Evolutionary conservation across 495 filamentous ascomycete genomes (phyloP).

Genomic region (Penicillium angulare): DNA sequence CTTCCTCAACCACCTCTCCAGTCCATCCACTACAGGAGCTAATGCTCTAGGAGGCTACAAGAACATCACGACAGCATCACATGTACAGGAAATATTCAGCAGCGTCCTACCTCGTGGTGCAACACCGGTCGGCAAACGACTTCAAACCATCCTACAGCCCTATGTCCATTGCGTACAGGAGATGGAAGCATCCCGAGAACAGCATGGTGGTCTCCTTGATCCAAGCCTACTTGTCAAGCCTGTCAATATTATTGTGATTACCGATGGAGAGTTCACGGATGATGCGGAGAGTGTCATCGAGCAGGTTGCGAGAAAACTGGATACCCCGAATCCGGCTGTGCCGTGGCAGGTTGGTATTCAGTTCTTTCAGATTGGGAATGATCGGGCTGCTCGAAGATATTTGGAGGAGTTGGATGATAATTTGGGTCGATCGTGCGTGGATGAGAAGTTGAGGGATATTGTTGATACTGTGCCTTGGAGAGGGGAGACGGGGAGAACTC

Average conservation of each 20-base stretch:
- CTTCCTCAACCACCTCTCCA: slow-evolving; percentile 72
- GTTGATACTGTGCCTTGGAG: slow-evolving; percentile 87
- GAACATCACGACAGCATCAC: slow-evolving; percentile 51
- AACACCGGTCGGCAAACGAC: slow-evolving; percentile 74
- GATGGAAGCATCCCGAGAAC: slow-evolving; percentile 42
- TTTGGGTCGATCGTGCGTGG: slow-evolving; percentile 49
- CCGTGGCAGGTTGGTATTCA: slow-evolving; percentile 91
- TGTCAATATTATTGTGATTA: slow-evolving; percentile 91
- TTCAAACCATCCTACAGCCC: slow-evolving; percentile 70
- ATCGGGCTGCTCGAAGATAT: slow-evolving; percentile 59
- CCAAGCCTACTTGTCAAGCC: slow-evolving; percentile 57
- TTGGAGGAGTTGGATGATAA: slow-evolving; percentile 78
- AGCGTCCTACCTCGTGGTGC: slow-evolving; percentile 59
- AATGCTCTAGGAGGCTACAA: slow-evolving; percentile 46
- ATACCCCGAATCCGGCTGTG: slow-evolving; percentile 62
- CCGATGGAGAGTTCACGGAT: slow-evolving; percentile 84
- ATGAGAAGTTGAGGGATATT: slow-evolving; percentile 72
- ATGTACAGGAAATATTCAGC: slow-evolving; percentile 66
- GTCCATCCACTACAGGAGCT: neutral
- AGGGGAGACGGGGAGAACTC: slow-evolving; percentile 35
- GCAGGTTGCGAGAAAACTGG: slow-evolving; percentile 64
- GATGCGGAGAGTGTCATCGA: slow-evolving; percentile 74
- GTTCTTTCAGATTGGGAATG: slow-evolving; percentile 93
- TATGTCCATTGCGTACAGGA: slow-evolving; percentile 54
- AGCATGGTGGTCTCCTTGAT: slow-evolving; percentile 19